Base-by-base conservation (phyloP, 441 rosid species). In the Mallotus repandus region DNA sequence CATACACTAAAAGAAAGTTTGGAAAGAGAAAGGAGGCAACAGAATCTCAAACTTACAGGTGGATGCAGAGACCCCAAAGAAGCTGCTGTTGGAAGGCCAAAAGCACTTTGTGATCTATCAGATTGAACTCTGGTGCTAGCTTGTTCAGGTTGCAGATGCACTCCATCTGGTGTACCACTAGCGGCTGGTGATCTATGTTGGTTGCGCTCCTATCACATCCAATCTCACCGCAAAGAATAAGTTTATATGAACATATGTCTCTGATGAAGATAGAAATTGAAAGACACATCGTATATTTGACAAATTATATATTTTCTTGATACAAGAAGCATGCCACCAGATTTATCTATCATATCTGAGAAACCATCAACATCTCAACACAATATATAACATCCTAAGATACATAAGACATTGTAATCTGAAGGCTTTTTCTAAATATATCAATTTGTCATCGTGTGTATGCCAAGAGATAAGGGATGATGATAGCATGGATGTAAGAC, bases 41-140 rank as follows among this genome's bases (percentile, higher is more conserved):
- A 56, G 60, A 76, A 74, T 71, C 63, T 41, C 62, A 60, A 65
- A 81, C 88, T 85, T 81, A 91, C 94, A 73, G 89, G 91, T 80
- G 91, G 92, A 60, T 84, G 88, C 68, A 83, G 35, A 41, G 84
- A 38, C 64, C 91, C 93, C 78, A 86, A 64, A 63, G 91, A 80
- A 74, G 74, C 81, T 63, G 86, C 70, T 32, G 92, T 62, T 35
- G 94, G 92, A 72, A 86, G 71, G 74, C 91, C 89, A 82, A 89
- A 86, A 76, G 85, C 82, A 82, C 83, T 81, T 13, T 79, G 80
- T 43, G 70, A 65, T 79, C 86, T 68, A 68, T 84, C 84, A 74
- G 85, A 80, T 62, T 76, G 89, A 73, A 78, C 71, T 78, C 83
- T 80, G 57, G 38, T 63, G 75, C 86, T 78, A 64, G 84, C 74